Conservation (phyloP, 805 yeast genomes). For the Brettanomyces custersianus region DNA sequence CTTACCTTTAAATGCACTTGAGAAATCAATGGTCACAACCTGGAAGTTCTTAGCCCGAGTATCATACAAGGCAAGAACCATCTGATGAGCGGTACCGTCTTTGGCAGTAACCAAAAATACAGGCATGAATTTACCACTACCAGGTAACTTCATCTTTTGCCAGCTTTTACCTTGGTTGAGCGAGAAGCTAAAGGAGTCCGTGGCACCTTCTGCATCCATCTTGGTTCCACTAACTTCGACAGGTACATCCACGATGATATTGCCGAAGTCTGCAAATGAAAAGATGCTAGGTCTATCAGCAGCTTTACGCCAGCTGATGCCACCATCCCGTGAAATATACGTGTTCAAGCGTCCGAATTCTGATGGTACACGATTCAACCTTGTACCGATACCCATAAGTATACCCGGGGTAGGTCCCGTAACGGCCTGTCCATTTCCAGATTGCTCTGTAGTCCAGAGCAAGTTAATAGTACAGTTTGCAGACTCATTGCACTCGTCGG, state of each 20-base stretch:
- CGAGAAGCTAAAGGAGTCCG: slow-evolving; percentile 35
- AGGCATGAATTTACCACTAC: slow-evolving; percentile 20
- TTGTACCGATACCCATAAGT: slow-evolving; percentile 66
- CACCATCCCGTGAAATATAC: slow-evolving; percentile 69
- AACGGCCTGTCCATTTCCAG: slow-evolving; percentile 34
- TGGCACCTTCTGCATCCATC: slow-evolving; percentile 24
- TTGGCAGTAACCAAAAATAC: slow-evolving; percentile 33
- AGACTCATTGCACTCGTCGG: slow-evolving; percentile 32
- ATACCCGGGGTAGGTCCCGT: slow-evolving; percentile 51
- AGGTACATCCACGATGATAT: slow-evolving; percentile 57
- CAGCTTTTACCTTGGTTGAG: slow-evolving; percentile 69
- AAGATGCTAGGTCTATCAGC: slow-evolving; percentile 43
- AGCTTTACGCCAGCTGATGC: slow-evolving; percentile 57
- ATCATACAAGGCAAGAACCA: slow-evolving; percentile 41
- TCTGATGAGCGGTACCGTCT: slow-evolving; percentile 61
- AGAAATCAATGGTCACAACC: slow-evolving; percentile 42
- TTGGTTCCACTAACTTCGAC: slow-evolving; percentile 9
- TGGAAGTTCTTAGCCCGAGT: slow-evolving; percentile 11
- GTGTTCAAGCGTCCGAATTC: slow-evolving; percentile 25
- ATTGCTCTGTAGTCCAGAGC: slow-evolving; percentile 23
- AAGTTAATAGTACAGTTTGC: slow-evolving; percentile 43
- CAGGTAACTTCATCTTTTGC: slow-evolving; percentile 42
- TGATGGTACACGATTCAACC: slow-evolving; percentile 47
- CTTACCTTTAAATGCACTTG: slow-evolving; percentile 37
- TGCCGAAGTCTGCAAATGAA: slow-evolving; percentile 73